Conservation (phyloP, 169 alveolate genomes). For the Cryptosporidium muris region DNA sequence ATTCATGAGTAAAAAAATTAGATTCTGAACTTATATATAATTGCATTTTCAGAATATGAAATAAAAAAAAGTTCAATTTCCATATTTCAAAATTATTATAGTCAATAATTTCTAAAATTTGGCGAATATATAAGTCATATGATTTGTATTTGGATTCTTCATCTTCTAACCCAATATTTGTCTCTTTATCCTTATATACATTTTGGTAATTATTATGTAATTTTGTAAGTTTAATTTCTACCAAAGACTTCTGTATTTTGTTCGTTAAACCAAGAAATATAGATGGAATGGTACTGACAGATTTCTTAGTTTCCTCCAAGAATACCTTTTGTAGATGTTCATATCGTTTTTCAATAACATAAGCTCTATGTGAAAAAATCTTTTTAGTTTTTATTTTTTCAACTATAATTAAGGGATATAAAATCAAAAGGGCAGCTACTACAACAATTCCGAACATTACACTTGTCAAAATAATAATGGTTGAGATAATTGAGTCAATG, state of each 20-base stretch:
- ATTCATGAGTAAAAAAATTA: too few species aligned
- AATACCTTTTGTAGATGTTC: constrained; percentile 1
- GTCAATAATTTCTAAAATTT: constrained; percentile 14
- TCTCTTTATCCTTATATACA: background rate
- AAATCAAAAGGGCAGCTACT: background rate
- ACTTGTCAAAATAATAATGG: constrained; percentile 7
- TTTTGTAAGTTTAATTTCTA: too few species aligned
- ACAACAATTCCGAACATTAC: constrained; percentile 1
- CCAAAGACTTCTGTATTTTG: background rate
- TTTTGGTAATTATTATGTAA: background rate
- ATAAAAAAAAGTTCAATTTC: constrained; percentile 12
- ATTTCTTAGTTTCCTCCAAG: background rate
- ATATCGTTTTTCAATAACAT: constrained; percentile 32
- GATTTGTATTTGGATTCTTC: background rate
- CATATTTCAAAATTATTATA: background rate
- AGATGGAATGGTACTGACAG: background rate
- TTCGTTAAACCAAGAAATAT: background rate
- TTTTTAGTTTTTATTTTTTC: constrained; percentile 28
- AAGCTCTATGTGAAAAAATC: constrained; percentile 13
- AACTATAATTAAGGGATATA: constrained; percentile 18
- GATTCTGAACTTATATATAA: background rate
- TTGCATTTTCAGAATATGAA: background rate
- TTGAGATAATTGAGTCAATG: background rate
- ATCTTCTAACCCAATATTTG: background rate
- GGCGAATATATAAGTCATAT: constrained; percentile 1